Evolutionary conservation across 768 basidiomycete genomes (phyloP), one percentile per base, ranked within the genome.

Genomic region (Panaeolus papilionaceus): DNA sequence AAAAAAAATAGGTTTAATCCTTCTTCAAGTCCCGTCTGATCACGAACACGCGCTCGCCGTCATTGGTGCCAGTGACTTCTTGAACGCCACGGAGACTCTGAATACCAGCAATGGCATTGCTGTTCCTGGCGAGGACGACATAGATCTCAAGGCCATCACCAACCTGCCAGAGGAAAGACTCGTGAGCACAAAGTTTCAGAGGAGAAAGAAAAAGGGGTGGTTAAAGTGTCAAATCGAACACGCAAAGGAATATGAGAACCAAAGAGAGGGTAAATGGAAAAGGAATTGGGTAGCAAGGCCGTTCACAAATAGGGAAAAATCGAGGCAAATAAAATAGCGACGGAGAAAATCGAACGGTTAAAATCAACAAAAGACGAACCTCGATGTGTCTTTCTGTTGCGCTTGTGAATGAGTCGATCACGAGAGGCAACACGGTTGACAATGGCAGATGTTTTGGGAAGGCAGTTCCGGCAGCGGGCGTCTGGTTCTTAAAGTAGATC

Each of bases 371-470:
- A 67, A 71, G 39, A 74, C 84, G 69, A 69, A 93, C 93, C 88
- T 99, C 96, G 76, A 99, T 99, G 80, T 99, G 97, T 71, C 98
- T 89, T 81, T 99, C 98, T 14, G 98, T 99, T 33, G 98, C 98
- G 71, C 94, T 89, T 33, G 96, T 97, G 79, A 99, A 99, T 9
- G 95, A 94, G 82, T 99, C 97, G 68, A 95, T 92, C 73, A 98
- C 94, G 76, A 99, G 88, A 38, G 88, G 82, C 64, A 98, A 82
- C 8, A 98, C 95, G 11, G 89, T 89, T 26, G 84, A 75, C 67
- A 99, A 83, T 16, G 96, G 92, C 49, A 99, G 82, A 79, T 96
- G 93, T 47, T 83, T 81, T 23, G 97, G 95, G 74, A 94, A 92
- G 49, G 87, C 82, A 40, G 85, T 86, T 49, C 91, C 92, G 9